phyloP scores from a whole-genome alignment of 2,329 filamentous ascomycete genomes.

The Lomentospora prolificans region DNA sequence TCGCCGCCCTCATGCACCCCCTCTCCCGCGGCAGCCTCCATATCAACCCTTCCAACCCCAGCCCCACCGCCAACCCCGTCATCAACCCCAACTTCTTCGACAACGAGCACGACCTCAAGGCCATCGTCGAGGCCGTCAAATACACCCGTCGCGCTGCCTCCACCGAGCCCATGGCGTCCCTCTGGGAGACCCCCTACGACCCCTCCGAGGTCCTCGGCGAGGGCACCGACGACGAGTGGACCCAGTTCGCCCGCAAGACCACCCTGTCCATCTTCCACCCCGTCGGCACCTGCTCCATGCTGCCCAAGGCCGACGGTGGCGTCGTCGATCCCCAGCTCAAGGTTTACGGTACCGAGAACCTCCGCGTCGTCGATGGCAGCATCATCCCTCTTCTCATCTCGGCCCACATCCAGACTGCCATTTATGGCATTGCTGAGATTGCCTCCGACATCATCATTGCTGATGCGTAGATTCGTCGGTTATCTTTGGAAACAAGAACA shows the following conservation, averaged over 20 bases:
- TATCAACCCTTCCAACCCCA: conserved; percentile 33
- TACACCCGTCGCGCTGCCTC: conserved; percentile 21
- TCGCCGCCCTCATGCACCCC: conserved; percentile 51
- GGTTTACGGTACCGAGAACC: conserved; percentile 37
- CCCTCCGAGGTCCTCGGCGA: conserved; percentile 19
- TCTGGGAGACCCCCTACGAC: conserved; percentile 24
- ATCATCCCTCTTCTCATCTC: conserved; percentile 37
- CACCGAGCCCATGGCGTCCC: conserved; percentile 20
- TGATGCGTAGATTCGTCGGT: background rate
- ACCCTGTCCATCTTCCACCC: conserved; percentile 31
- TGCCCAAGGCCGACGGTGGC: conserved; percentile 32
- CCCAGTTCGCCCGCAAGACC: conserved; percentile 22
- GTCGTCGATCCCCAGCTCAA: conserved; percentile 32
- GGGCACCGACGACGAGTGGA: conserved; percentile 23
- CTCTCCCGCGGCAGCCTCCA: conserved; percentile 50
- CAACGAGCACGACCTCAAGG: conserved; percentile 12
- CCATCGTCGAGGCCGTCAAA: conserved; percentile 21
- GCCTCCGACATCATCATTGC: conserved; percentile 19
- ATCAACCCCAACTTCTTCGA: conserved; percentile 12
- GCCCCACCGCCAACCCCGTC: conserved; percentile 25
- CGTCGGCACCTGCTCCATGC: conserved; percentile 35
- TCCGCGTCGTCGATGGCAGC: conserved; percentile 39
- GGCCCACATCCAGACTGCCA: conserved; percentile 38
- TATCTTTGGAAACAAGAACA: too few species aligned
- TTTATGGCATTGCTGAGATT: conserved; percentile 44